Evolutionary conservation across 2,329 filamentous ascomycete genomes (phyloP).

Genomic region (Apiospora sp.): DNA sequence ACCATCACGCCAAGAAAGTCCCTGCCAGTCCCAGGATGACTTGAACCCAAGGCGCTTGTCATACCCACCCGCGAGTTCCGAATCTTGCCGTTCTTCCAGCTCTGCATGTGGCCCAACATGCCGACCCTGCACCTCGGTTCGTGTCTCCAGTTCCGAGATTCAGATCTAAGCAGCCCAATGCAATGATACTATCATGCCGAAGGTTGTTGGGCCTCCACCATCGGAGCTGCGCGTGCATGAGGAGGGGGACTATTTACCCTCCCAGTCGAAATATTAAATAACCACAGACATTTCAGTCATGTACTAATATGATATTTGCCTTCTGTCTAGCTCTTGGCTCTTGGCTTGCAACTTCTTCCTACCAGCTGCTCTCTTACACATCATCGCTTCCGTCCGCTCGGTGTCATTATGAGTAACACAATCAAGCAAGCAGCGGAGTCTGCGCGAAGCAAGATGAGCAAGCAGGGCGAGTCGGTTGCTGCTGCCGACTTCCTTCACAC

Average conservation of each 20-base stretch:
- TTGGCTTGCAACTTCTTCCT: conserved; percentile 1
- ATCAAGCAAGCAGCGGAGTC: conserved; percentile 24
- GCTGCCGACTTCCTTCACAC: conserved; percentile 40
- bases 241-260: neutral
- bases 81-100: conserved; percentile 16
- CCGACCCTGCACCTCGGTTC: conserved; percentile 13
- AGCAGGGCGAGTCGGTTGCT: conserved; percentile 34
- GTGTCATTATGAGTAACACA: conserved; percentile 23
- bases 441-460: conserved; percentile 22
- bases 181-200: conserved; percentile 3
- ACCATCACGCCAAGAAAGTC: neutral
- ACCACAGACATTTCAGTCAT: neutral
- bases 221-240: conserved; percentile 1
- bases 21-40: conserved; percentile 17
- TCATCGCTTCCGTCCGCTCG: conserved; percentile 12
- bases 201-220: conserved; percentile 20
- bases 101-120: conserved; percentile 17
- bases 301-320: neutral
- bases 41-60: neutral
- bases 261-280: neutral
- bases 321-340: conserved; percentile 20
- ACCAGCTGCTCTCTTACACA: neutral
- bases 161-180: neutral
- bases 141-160: neutral
- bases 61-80: conserved; percentile 4